Conservation (phyloP, 352 stramenopile species). For the Halophytophthora polymorphica region DNA sequence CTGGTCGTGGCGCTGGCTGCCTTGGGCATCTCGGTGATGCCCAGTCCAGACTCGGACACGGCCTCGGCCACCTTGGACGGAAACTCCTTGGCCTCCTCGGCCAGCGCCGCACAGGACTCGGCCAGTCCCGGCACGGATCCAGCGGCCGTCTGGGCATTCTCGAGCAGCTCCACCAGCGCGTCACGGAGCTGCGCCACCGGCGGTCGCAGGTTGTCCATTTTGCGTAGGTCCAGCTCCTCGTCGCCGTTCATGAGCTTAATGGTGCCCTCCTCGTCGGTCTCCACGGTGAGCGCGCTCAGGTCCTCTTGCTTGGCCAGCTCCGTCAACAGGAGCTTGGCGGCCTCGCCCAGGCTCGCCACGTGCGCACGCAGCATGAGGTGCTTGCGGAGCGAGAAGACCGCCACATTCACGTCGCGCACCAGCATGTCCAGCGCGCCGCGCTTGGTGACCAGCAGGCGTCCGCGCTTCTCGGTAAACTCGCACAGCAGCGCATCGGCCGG, state of each 20-base stretch:
- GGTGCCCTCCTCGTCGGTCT: conserved; percentile 25
- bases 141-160: conserved; percentile 32
- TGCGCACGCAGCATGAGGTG: conserved; percentile 20
- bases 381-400: no score
- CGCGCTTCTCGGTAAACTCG: conserved; percentile 22
- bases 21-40: conserved; percentile 27
- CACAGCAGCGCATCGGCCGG: conserved; percentile 13
- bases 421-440: background rate
- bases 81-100: conserved; percentile 29
- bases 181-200: conserved; percentile 27
- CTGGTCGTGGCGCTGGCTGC: conserved; percentile 15
- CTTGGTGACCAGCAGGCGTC: no score
- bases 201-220: conserved; percentile 29
- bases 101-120: conserved; percentile 22
- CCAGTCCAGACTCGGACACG: conserved; percentile 20
- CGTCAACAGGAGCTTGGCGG: conserved; percentile 24
- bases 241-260: conserved; percentile 30
- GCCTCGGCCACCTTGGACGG: conserved; percentile 28
- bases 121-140: conserved; percentile 29
- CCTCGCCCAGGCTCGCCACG: conserved; percentile 16
- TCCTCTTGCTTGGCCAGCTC: conserved; percentile 35
- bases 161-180: conserved; percentile 32
- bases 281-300: conserved; percentile 18
- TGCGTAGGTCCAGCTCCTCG: conserved; percentile 27
- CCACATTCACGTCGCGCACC: background rate